Conservation (phyloP, 2,329 filamentous ascomycete genomes). For the Tolypocladium inflatum region DNA sequence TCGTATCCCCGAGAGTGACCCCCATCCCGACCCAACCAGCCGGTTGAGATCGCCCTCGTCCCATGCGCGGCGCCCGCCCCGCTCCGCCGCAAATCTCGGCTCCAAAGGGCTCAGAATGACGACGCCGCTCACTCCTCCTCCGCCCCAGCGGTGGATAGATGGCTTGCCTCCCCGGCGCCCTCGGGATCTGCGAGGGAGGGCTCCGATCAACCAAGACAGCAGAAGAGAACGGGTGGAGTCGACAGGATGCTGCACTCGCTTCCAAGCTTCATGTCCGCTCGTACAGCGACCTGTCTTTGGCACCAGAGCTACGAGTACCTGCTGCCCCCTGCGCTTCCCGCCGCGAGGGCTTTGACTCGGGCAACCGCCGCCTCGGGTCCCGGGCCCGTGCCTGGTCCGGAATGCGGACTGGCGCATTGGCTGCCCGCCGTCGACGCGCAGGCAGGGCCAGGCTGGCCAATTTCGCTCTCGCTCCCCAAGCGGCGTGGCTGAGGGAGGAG, state of each 20-base stretch:
- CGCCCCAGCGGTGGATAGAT: neutral
- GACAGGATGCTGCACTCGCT: too few relatives aligned
- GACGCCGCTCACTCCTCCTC: neutral
- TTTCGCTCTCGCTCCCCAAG: neutral
- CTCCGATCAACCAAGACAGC: neutral
- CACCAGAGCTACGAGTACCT: too few relatives aligned
- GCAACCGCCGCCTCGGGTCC: neutral
- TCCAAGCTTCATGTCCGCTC: too few relatives aligned
- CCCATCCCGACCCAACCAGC: neutral
- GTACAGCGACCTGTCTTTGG: too few relatives aligned
- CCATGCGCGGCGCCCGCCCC: neutral
- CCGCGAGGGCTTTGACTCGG: neutral
- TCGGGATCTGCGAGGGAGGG: neutral
- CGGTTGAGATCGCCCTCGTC: neutral
- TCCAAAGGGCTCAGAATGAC: neutral
- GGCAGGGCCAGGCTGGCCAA: neutral
- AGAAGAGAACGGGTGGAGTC: neutral
- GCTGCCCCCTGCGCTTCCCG: neutral
- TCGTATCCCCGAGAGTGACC: neutral
- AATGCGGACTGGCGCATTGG: neutral
- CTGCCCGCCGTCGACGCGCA: neutral
- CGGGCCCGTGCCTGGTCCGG: neutral
- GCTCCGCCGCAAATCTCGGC: slow-evolving; percentile 1
- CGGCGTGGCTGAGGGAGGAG: neutral
- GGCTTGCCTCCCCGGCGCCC: neutral